Evolutionary conservation across 2,329 filamentous ascomycete species (phyloP).

Genomic region (Sclerotinia minor): DNA sequence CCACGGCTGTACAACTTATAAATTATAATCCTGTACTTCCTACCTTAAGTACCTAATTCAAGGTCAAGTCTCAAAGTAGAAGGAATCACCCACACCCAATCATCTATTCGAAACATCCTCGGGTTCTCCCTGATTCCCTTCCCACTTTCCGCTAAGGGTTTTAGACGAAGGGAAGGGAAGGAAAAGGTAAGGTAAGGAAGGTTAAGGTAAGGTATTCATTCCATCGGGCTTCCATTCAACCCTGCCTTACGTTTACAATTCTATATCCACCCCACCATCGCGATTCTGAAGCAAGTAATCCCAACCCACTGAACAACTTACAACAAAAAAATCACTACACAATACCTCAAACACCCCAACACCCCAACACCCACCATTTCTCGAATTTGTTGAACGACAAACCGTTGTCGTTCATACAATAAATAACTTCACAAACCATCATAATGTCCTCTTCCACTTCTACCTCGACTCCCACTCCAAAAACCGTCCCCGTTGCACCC

Average conservation of each 20-base stretch:
- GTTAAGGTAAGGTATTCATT: not conserved
- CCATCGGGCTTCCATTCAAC: conserved; percentile 5
- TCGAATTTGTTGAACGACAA: conserved; percentile 12
- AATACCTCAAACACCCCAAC: not conserved
- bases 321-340: conserved; percentile 10
- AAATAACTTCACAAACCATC: not conserved
- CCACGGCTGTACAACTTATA: not conserved
- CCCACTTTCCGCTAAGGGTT: not conserved
- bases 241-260: conserved; percentile 17
- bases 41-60: not conserved
- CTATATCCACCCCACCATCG: conserved; percentile 19
- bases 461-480: not conserved
- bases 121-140: not conserved
- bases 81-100: not conserved
- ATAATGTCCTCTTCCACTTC: conserved; percentile 15
- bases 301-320: conserved; percentile 12
- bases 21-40: too few species aligned
- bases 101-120: not conserved
- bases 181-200: too few species aligned
- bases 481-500: not conserved
- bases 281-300: conserved; percentile 18
- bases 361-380: not conserved
- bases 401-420: conserved; percentile 8
- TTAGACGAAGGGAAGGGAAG: conserved; percentile 5
- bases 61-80: not conserved